Evolutionary conservation across 1,139 yeast genomes (phyloP).

Genomic region (Saccharomyces hybrid): DNA sequence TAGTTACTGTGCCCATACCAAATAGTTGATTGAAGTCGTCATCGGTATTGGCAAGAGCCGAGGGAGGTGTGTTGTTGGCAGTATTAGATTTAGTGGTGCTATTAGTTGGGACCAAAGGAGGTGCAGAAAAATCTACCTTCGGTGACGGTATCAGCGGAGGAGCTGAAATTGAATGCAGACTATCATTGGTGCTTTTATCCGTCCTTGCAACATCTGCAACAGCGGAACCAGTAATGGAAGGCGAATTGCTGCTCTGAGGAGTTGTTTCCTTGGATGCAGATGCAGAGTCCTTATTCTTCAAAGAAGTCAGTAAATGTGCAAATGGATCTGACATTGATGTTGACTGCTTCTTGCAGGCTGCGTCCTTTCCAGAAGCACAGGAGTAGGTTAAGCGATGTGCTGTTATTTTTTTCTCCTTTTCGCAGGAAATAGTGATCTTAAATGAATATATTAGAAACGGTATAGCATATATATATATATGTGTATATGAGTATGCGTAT

Average conservation of each 20-base stretch:
- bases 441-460: not conserved
- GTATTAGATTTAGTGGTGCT: not conserved
- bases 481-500: not conserved
- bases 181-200: not conserved
- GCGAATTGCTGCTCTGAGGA: not conserved
- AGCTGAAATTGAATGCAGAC: not conserved
- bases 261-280: not conserved
- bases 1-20: not conserved
- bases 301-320: slow-evolving; percentile 37
- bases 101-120: not conserved
- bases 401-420: not conserved
- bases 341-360: not conserved
- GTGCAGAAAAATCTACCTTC: not conserved
- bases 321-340: slow-evolving; percentile 34
- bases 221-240: not conserved
- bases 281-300: slow-evolving; percentile 17
- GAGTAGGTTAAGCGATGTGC: not conserved
- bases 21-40: slow-evolving; percentile 18
- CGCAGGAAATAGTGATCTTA: not conserved
- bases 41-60: slow-evolving; percentile 1
- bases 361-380: not conserved
- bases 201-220: not conserved
- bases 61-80: not conserved
- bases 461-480: not conserved
- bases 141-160: not conserved